Base-by-base conservation (phyloP, 352 stramenopile genomes). In the Thraustochytrium striatum region DNA sequence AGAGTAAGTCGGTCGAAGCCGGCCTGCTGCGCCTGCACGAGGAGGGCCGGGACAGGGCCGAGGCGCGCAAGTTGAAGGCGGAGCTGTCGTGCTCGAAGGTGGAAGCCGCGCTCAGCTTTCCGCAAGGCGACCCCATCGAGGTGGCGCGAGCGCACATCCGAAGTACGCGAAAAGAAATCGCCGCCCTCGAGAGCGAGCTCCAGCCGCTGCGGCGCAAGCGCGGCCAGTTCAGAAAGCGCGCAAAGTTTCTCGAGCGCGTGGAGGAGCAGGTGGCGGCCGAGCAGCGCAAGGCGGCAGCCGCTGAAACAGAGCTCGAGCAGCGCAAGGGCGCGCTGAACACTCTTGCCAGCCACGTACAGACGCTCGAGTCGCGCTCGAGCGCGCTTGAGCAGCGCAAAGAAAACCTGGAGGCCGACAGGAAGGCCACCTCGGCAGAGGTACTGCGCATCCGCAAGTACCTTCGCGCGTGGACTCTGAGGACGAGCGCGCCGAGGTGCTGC, bases 381-480 rank as follows among this genome's bases (percentile, higher is more conserved):
- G 43, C 30, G 16, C 21, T 58, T 9, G 65, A 75, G 19, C 21
- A 61, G 3, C 38, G 16, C 8, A 61, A 30, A 3, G 65, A 72
- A 1, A 50, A 35, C 21, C 50, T 75, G 19, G 50, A 61, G 50
- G 44, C 19, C 0, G 13, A 35, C 1, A 39, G 65, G 3, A n/a
- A 39, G 21, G 21, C 9, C 8, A 5, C 5, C 8, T 75, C 65
- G 16, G n/a, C 25, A 11, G 65, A 75, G 36, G 47, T 25, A 5
- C n/a, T 43, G 25, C 5, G 30, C 8, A 72, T 75, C 21, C 65
- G 65, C 43, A 75, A 75, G 36, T 75, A 41, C 21, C 21, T 75
- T 75, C 65, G 2, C 44, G 35, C 43, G 47, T 75, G 5, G 44
- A 39, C n/a, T 55, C 3, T 61, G 52, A 58, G 41, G 52, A 75